Percentiles rank a stretch among this genome's conserved stretches.
phyloP scores from a whole-genome alignment of 202 grass and related monocot genomes.

The Schoenoplectus triqueter region DNA sequence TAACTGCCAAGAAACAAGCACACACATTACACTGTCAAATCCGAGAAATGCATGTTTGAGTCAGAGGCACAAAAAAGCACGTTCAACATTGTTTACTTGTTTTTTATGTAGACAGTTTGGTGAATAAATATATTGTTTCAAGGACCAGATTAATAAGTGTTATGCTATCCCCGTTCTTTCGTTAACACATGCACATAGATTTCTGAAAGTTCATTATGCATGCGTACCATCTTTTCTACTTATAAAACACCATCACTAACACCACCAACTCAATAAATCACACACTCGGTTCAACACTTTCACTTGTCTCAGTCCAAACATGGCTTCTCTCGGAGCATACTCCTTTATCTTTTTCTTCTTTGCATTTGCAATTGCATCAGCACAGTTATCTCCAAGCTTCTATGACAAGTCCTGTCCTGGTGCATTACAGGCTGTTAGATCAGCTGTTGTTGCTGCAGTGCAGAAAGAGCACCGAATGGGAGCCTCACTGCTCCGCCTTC shows the following conservation, averaged over 20 bases:
- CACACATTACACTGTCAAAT: neutral
- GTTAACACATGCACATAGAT: constrained; percentile 10
- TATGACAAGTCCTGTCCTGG: constrained; percentile 60
- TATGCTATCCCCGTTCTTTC: neutral
- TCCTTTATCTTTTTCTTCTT: constrained; percentile 34
- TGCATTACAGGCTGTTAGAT: constrained; percentile 45
- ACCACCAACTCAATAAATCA: neutral
- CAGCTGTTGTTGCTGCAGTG: constrained; percentile 45
- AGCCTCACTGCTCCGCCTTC: constrained; percentile 59
- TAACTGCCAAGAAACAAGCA: neutral
- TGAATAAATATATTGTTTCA: neutral
- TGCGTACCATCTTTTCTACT: constrained; percentile 34
- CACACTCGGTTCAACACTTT: neutral
- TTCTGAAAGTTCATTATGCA: neutral
- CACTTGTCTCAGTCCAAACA: neutral
- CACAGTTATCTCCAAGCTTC: constrained; percentile 61
- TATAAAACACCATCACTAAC: constrained; percentile 9
- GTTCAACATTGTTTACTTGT: neutral
- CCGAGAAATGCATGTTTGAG: neutral
- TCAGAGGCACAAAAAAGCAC: neutral
- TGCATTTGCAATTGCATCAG: constrained; percentile 26
- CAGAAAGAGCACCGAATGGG: constrained; percentile 50
- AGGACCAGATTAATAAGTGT: neutral
- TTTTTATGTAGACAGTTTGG: neutral
- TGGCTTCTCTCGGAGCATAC: constrained; percentile 22